phyloP scores from a whole-genome alignment of 2,329 filamentous ascomycete species.

The Fusarium sp. region DNA sequence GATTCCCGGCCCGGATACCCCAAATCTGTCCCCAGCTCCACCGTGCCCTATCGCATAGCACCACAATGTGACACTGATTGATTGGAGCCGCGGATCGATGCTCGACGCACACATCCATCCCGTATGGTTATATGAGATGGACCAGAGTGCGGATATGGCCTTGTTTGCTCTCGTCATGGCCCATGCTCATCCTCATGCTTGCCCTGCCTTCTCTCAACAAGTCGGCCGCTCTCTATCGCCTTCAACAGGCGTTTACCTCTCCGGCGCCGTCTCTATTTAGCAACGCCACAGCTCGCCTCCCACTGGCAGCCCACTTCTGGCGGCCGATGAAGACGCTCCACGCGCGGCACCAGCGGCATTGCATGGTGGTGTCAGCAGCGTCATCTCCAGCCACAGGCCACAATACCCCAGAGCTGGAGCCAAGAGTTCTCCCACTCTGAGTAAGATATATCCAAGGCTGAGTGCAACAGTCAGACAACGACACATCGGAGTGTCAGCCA shows the following conservation, averaged over 20 bases:
- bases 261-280: slow-evolving; percentile 10
- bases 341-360: slow-evolving; percentile 3
- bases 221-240: not conserved
- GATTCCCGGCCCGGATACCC: slow-evolving; percentile 34
- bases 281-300: slow-evolving; percentile 14
- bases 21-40: slow-evolving; percentile 25
- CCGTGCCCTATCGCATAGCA: slow-evolving; percentile 9
- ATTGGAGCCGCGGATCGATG: not conserved
- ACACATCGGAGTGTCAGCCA: not conserved
- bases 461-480: slow-evolving; percentile 1
- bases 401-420: not conserved
- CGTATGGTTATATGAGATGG: not conserved
- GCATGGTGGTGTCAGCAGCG: not conserved
- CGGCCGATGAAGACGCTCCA: not conserved
- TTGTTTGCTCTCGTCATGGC: not conserved
- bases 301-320: not conserved
- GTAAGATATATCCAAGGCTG: not conserved
- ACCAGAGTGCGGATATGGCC: not conserved
- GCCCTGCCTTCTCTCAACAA: not conserved
- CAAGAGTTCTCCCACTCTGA: not conserved
- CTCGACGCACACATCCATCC: slow-evolving; percentile 4
- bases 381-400: not conserved
- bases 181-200: not conserved
- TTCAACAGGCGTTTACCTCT: not conserved
- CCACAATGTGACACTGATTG: not conserved